Base-by-base conservation (phyloP, 2,329 filamentous ascomycete species). In the Cadophora gregata region DNA sequence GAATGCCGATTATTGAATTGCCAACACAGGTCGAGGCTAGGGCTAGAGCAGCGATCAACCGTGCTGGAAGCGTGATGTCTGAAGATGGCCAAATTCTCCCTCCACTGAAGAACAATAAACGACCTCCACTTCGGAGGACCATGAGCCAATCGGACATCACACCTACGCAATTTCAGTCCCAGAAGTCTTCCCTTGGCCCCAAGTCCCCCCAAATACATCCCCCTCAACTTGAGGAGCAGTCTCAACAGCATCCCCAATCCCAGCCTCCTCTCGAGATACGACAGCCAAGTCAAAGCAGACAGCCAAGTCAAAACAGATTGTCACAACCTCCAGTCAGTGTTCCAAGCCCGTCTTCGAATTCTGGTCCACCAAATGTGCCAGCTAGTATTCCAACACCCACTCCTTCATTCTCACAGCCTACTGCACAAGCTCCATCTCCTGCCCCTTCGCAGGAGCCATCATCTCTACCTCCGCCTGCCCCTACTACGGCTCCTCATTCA, bases 31-130 rank as follows among this genome's bases (percentile, higher is more conserved):
- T 62, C 38, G 67, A 72, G 51, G 70, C 64, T 55, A 62, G 73
- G 73, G 68, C 74, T 55, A 79, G 78, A 69, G 74, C 74, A 55
- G 71, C 72, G 24, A 70, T 78, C 68, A 80, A 70, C 51, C 70
- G 73, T 60, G 68, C 68, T 24, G 70, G 70, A 10, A 76, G 72
- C 67, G 63, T 71, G 9, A 68, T 72, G 45, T 75, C 72, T 21
- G 77, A 78, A 70, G 71, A 75, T 67, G 72, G 74, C 31, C 73
- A 72, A 69, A 67, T 62, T n/a, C 65, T 74, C 33, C 72, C 72
- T 16, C 67, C 69, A 7, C 63, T 72, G 48, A 71, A 70, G 53
- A 66, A 63, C 47, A 68, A 66, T 3, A 70, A 62, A 27, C 67
- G 56, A 56, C 31, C 61, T 33, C 25, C 50, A 24, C 69, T 69